Conservation (phyloP, 192 early-diverging fungal species). For the Linnemannia elongata region DNA sequence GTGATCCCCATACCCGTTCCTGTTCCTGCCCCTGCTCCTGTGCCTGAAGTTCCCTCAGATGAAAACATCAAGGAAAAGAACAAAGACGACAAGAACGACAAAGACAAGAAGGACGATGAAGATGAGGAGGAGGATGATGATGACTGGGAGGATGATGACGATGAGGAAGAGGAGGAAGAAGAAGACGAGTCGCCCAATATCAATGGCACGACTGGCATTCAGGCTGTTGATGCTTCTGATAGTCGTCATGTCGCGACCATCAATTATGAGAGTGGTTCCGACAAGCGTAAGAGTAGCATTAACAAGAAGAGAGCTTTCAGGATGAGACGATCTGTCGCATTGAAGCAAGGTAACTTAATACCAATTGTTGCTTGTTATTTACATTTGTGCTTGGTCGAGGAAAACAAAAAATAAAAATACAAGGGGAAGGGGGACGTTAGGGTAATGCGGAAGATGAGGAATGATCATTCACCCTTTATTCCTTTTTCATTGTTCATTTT, state of each 20-base stretch:
- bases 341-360: not conserved
- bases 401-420: not conserved
- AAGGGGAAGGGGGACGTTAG: not conserved
- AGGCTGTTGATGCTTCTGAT: not conserved
- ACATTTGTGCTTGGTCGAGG: not conserved
- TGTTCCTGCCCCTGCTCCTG: not conserved
- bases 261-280: not conserved
- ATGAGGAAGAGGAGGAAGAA: not conserved
- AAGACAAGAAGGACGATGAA: not conserved
- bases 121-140: not conserved
- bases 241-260: not conserved
- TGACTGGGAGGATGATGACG: not conserved
- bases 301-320: not conserved
- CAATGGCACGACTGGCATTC: not conserved
- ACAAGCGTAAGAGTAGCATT: not conserved
- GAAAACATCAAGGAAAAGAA: not conserved
- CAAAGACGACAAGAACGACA: not conserved
- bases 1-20: not conserved
- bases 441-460: not conserved
- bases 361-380: not conserved
- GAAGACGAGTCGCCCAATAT: not conserved
- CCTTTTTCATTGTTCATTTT: not conserved
- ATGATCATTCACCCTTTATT: not conserved
- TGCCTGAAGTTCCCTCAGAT: not conserved
- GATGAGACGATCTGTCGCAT: not conserved